Evolutionary conservation across 2,329 filamentous ascomycete species (phyloP).

Genomic region (Verticillium nubilum): DNA sequence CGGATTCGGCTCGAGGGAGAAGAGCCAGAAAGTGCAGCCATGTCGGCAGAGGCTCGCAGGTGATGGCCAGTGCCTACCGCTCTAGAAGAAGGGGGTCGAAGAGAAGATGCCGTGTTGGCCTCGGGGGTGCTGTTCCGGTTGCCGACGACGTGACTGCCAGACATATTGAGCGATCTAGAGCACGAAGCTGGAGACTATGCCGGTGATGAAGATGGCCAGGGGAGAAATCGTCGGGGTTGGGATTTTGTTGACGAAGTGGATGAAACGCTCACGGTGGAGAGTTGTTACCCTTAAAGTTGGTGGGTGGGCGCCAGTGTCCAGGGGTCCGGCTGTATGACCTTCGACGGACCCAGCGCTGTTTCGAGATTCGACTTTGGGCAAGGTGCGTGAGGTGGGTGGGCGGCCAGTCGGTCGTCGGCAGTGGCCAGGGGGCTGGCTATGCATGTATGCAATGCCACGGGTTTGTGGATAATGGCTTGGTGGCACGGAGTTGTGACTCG

Average conservation of each 20-base stretch:
- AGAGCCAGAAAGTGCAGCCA: constrained; percentile 72
- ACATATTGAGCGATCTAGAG: constrained; percentile 48
- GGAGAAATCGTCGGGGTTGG: constrained; percentile 1
- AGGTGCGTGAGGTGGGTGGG: neutral
- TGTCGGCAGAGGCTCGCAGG: constrained; percentile 91
- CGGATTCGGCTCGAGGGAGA: constrained; percentile 73
- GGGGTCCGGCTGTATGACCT: neutral
- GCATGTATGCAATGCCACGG: neutral
- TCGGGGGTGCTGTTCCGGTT: constrained; percentile 98
- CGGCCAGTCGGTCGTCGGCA: neutral
- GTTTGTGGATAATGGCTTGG: neutral
- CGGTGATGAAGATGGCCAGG: constrained; percentile 7
- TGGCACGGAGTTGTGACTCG: neutral
- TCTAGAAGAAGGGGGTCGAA: constrained; percentile 77
- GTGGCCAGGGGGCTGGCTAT: neutral
- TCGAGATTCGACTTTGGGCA: neutral
- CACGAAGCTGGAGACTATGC: constrained; percentile 1
- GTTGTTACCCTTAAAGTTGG: neutral
- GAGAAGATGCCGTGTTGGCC: constrained; percentile 72
- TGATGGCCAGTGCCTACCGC: constrained; percentile 74
- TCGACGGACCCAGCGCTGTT: constrained; percentile 2
- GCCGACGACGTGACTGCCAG: constrained; percentile 63
- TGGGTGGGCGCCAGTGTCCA: neutral
- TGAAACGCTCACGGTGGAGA: constrained; percentile 10
- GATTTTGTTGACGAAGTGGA: constrained; percentile 1